Evolutionary conservation across 768 basidiomycete genomes (phyloP).

Genomic region (Paxillus involutus): DNA sequence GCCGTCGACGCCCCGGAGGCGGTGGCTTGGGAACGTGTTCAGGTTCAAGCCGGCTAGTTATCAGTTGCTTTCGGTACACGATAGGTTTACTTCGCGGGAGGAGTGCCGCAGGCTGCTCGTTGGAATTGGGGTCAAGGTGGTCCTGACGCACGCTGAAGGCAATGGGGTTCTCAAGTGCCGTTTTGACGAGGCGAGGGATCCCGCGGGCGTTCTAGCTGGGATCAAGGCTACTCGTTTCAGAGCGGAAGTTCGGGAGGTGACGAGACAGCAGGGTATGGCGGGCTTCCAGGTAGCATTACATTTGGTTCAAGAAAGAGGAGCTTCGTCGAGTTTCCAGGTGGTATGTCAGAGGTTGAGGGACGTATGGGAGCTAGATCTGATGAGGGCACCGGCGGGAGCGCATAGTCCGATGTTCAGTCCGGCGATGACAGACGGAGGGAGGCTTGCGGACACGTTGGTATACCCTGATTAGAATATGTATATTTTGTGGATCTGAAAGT

Average conservation of each 20-base stretch:
- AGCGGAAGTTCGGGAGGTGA: conserved; percentile 63
- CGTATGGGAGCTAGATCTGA: conserved; percentile 67
- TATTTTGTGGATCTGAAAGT: conserved; percentile 13
- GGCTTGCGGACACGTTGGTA: conserved; percentile 32
- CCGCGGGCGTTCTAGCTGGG: conserved; percentile 48
- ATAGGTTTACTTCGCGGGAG: conserved; percentile 63
- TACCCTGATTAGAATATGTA: conserved; percentile 27
- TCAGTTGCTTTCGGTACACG: conserved; percentile 56
- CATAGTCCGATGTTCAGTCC: conserved; percentile 29
- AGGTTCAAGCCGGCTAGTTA: conserved; percentile 72
- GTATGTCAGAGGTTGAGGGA: conserved; percentile 64
- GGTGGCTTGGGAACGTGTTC: conserved; percentile 90
- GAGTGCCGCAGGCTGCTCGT: conserved; percentile 75
- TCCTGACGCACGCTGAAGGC: conserved; percentile 62
- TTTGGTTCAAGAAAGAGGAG: conserved; percentile 84
- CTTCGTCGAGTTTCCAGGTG: conserved; percentile 76
- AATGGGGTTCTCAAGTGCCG: conserved; percentile 74
- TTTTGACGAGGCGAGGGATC: conserved; percentile 64
- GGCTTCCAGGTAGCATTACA: conserved; percentile 60
- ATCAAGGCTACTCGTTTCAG: conserved; percentile 79
- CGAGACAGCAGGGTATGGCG: conserved; percentile 39
- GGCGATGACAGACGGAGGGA: conserved; percentile 24
- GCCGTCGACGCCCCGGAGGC: conserved; percentile 50
- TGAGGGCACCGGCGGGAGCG: conserved; percentile 16
- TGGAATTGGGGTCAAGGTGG: conserved; percentile 67